Percentiles rank a stretch among this genome's conserved stretches.
Evolutionary conservation across 1,284 basidiomycete genomes (phyloP).

Genomic region (Ceratobasidium sp.): DNA sequence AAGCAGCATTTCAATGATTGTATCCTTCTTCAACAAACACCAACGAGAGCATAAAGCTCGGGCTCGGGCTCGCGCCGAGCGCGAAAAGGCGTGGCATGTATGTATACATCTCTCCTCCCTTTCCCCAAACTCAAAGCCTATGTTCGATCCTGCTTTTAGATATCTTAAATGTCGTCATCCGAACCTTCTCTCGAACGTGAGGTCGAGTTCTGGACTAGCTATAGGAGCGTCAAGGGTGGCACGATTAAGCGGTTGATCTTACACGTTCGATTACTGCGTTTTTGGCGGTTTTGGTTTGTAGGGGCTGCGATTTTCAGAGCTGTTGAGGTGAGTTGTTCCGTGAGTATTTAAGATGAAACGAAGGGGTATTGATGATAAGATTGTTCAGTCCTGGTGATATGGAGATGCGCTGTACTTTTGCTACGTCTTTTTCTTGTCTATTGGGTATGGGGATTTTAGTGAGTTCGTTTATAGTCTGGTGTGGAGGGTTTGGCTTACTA

Average conservation of each 20-base stretch:
- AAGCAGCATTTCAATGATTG: conserved; percentile 47
- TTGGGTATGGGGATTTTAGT: conserved; percentile 45
- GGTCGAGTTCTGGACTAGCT: conserved; percentile 45
- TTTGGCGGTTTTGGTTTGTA: conserved; percentile 48
- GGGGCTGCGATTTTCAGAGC: conserved; percentile 47
- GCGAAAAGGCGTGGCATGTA: conserved; percentile 43
- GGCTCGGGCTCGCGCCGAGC: conserved; percentile 42
- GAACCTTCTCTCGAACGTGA: conserved; percentile 44
- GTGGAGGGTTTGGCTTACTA: not conserved
- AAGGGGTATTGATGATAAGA: not conserved
- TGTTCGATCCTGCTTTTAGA: not conserved
- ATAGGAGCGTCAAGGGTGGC: conserved; percentile 43
- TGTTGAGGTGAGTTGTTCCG: conserved; percentile 36
- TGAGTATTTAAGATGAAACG: too few species aligned
- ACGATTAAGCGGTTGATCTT: conserved; percentile 45
- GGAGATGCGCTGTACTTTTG: conserved; percentile 48
- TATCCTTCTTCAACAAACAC: conserved; percentile 45
- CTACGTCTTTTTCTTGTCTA: conserved; percentile 53
- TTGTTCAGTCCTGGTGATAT: conserved; percentile 36
- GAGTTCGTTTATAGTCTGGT: not conserved
- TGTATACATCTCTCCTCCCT: not conserved
- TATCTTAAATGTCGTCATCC: not conserved
- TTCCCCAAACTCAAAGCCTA: not conserved
- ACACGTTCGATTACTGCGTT: conserved; percentile 44
- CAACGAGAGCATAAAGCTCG: conserved; percentile 35